Base-by-base conservation (phyloP, 345 rosid genomes). In the Limnanthes douglasii region DNA sequence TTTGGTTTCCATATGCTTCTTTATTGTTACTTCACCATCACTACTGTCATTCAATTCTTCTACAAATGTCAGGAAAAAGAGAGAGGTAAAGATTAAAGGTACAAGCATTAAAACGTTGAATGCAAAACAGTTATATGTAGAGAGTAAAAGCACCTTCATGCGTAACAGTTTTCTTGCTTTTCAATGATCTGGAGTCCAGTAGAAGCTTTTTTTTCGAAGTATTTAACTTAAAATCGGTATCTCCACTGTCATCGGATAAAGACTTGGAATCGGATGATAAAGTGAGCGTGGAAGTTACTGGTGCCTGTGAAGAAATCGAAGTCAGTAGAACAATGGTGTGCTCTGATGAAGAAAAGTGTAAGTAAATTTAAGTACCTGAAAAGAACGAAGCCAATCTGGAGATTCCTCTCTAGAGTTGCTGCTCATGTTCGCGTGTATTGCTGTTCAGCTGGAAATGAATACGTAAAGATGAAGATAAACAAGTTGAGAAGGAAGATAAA, bases 381-480 rank as follows among this genome's bases (percentile, higher is more conserved):
- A 84, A 45, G 70, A 57, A 12, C 68, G 78, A 22, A 78, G 68
- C 95, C 86, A 84, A 37, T 84, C 84, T 0, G 95, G 86, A 60
- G 95, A 78, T 51, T 59, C 66, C 57, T 72, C 86, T 39, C 92
- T 59, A 13, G 83, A 68, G 56, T 60, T 56, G 43, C 46, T 50
- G 51, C 75, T 70, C 92, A 83, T 78, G 29, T 22, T 48, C 27
- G 40, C 31, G 40, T 41, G 31, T 40, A 43, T 43, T 18, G 33
- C 15, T 20, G 30, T 37, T 56, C 35, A 49, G 46, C 56, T 12
- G 28, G 25, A 42, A 19, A 42, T 27, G 23, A 30, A 2, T 6
- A 11, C 13, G 17, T 22, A 1, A 1, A 15, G 37, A 36, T 9
- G 7, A 30, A 37, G 22, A 3, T 34, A 11, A 2, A 15, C 9